Evolutionary conservation across 257 asterid genomes (phyloP).

Genomic region (Solanum lycopersicoides): DNA sequence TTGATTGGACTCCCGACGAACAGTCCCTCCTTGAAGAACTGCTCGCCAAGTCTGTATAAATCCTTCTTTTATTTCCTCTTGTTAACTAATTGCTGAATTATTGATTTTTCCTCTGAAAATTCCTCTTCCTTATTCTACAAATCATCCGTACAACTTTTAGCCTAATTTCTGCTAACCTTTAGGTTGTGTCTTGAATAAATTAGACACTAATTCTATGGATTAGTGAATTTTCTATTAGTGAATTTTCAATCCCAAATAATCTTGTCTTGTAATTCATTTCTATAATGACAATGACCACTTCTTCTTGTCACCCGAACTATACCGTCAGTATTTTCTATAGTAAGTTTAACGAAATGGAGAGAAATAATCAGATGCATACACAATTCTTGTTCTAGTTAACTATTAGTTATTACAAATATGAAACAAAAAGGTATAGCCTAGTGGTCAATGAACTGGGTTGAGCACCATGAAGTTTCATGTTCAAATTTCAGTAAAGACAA

Average conservation of each 20-base stretch:
- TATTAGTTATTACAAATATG: background rate
- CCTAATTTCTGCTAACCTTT: background rate
- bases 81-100: background rate
- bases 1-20: constrained; percentile 70
- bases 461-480: background rate
- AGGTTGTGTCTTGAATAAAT: background rate
- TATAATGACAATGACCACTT: background rate
- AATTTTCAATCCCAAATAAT: background rate
- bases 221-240: background rate
- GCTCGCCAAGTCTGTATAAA: constrained; percentile 45
- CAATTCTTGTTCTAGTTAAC: background rate
- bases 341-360: background rate
- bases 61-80: background rate
- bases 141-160: background rate
- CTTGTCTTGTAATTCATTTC: background rate
- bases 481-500: background rate
- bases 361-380: background rate
- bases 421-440: background rate
- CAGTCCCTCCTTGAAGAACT: constrained; percentile 73
- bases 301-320: background rate
- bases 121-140: background rate
- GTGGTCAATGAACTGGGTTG: background rate
- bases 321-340: background rate
- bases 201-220: background rate
- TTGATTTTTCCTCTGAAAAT: background rate